phyloP scores from a whole-genome alignment of 805 yeast species.

The Kregervanrija fluxuum region DNA sequence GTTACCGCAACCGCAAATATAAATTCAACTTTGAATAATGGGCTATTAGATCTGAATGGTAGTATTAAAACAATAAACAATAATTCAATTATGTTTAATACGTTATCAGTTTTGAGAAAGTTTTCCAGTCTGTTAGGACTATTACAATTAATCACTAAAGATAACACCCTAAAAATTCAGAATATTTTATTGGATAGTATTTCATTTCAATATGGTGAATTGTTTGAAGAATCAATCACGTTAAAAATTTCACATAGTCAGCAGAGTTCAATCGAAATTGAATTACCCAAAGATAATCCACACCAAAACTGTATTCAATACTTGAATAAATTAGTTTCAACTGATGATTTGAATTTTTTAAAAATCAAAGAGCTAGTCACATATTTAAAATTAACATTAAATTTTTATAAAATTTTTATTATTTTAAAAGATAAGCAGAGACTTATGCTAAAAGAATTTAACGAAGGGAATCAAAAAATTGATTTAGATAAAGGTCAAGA shows the following conservation, averaged over 20 bases:
- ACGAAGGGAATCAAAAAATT: constrained; percentile 11
- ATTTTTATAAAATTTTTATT: constrained; percentile 18
- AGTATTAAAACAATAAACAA: background rate
- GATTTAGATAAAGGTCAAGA: constrained; percentile 7
- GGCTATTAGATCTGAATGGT: background rate
- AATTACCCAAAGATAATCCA: constrained; percentile 24
- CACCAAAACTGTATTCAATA: constrained; percentile 21
- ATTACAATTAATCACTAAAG: constrained; percentile 24
- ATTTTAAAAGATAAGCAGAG: constrained; percentile 10
- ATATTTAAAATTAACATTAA: constrained; percentile 24
- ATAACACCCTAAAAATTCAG: constrained; percentile 20
- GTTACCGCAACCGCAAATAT: background rate
- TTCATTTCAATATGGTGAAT: constrained; percentile 26
- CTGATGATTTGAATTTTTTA: constrained; percentile 8
- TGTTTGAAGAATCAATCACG: constrained; percentile 20
- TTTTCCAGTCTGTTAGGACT: constrained; percentile 23
- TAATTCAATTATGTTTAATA: constrained; percentile 13
- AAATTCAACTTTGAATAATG: background rate
- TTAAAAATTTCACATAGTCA: constrained; percentile 17
- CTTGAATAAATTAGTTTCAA: constrained; percentile 17
- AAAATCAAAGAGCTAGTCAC: constrained; percentile 22
- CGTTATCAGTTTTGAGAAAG: constrained; percentile 21
- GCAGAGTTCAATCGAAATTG: constrained; percentile 18
- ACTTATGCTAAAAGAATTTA: constrained; percentile 7
- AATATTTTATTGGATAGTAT: constrained; percentile 23